Evolutionary conservation across 2,329 filamentous ascomycete genomes (phyloP).

Genomic region (Trichoderma koningiopsis): DNA sequence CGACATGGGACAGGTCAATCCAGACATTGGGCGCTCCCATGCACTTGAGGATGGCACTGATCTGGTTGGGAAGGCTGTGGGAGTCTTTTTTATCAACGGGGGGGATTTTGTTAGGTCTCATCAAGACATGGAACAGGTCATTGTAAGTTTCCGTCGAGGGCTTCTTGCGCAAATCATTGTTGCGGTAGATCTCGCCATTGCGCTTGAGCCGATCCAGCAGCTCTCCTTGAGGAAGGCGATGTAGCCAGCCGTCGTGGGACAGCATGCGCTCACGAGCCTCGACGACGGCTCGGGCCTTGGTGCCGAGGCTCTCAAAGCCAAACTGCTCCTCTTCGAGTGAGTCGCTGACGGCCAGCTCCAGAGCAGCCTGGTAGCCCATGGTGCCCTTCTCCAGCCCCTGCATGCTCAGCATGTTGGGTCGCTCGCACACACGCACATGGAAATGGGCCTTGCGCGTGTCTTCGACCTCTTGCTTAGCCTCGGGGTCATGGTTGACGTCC

Average conservation of each 20-base stretch:
- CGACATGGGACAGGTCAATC: slow-evolving; percentile 73
- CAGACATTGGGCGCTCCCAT: slow-evolving; percentile 67
- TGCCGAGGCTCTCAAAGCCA: slow-evolving; percentile 58
- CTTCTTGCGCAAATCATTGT: slow-evolving; percentile 53
- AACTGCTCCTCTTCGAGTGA: slow-evolving; percentile 64
- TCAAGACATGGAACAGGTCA: slow-evolving; percentile 61
- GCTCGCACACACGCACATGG: slow-evolving; percentile 60
- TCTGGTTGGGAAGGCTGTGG: slow-evolving; percentile 68
- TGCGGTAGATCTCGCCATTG: slow-evolving; percentile 58
- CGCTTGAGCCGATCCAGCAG: slow-evolving; percentile 62
- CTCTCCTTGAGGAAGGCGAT: slow-evolving; percentile 58
- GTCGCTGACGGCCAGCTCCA: slow-evolving; percentile 67
- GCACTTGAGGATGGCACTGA: slow-evolving; percentile 66
- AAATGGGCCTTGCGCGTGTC: slow-evolving; percentile 58
- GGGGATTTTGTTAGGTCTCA: slow-evolving; percentile 58
- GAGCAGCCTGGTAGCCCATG: slow-evolving; percentile 67
- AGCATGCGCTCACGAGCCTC: slow-evolving; percentile 62
- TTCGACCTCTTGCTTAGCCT: slow-evolving; percentile 45
- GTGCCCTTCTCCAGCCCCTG: slow-evolving; percentile 72
- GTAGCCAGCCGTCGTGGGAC: slow-evolving; percentile 54
- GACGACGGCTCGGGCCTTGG: slow-evolving; percentile 56
- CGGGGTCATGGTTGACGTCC: slow-evolving; percentile 50
- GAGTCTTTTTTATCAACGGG: slow-evolving; percentile 58
- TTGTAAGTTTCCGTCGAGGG: slow-evolving; percentile 62
- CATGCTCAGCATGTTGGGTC: slow-evolving; percentile 72